Conservation (phyloP, 441 rosid species). For the Omphalea diandra region DNA sequence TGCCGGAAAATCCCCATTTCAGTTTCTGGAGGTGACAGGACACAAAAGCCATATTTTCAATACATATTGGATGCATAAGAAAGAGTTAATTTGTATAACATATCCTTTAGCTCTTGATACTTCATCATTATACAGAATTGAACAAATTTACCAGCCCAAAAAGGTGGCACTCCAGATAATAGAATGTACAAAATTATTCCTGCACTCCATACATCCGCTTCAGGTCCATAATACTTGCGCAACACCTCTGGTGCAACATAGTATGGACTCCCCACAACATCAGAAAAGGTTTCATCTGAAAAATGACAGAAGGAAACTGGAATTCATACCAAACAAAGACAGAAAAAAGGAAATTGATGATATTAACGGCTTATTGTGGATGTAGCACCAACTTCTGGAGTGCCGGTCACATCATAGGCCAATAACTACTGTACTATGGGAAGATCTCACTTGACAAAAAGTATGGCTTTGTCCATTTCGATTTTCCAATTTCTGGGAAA, state of each 20-base stretch:
- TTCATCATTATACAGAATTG: slow-evolving; percentile 18
- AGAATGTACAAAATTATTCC: slow-evolving; percentile 66
- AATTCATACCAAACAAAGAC: slow-evolving; percentile 10
- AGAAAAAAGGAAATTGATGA: background rate
- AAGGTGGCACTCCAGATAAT: slow-evolving; percentile 64
- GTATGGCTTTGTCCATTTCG: background rate
- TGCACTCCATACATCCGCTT: slow-evolving; percentile 69
- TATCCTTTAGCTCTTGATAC: background rate
- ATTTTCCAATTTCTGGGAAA: background rate
- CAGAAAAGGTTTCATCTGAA: slow-evolving; percentile 46
- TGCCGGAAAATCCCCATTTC: slow-evolving; percentile 81
- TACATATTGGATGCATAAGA: background rate
- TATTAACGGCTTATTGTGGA: background rate
- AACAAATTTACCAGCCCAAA: slow-evolving; percentile 56
- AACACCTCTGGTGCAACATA: slow-evolving; percentile 73
- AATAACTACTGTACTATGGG: background rate
- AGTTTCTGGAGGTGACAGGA: slow-evolving; percentile 45
- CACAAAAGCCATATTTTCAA: slow-evolving; percentile 5
- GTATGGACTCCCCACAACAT: slow-evolving; percentile 72
- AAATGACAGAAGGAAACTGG: slow-evolving; percentile 10
- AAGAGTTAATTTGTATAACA: background rate
- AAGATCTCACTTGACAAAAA: background rate
- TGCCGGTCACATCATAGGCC: background rate
- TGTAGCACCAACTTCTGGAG: background rate
- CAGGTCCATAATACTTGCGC: slow-evolving; percentile 60